Evolutionary conservation across 768 basidiomycete genomes (phyloP).

Genomic region (Tremella fuciformis): DNA sequence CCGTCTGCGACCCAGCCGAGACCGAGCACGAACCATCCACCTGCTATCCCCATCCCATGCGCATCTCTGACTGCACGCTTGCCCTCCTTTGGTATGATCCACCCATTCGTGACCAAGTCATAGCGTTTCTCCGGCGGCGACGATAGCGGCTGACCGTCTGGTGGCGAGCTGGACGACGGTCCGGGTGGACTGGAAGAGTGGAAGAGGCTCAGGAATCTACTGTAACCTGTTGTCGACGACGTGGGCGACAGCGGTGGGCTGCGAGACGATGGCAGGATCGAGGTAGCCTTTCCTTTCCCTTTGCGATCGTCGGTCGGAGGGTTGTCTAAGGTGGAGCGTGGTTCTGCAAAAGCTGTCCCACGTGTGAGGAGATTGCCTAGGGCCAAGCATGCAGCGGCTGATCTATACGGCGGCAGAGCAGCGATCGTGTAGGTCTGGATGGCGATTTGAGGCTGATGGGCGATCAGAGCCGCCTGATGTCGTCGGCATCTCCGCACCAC

Average conservation of each 20-base stretch:
- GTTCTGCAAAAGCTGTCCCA: conserved; percentile 27
- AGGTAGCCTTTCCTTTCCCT: conserved; percentile 14
- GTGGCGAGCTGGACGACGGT: neutral
- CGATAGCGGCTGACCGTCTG: neutral
- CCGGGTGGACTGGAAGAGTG: conserved; percentile 7
- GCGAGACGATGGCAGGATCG: conserved; percentile 4
- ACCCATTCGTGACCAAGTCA: conserved; percentile 28
- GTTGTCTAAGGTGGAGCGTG: neutral
- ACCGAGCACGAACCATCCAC: conserved; percentile 40
- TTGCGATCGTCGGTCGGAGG: neutral
- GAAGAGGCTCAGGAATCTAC: conserved; percentile 12
- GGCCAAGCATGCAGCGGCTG: conserved; percentile 36
- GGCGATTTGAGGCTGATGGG: conserved; percentile 34
- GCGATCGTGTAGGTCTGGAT: conserved; percentile 34
- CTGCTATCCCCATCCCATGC: conserved; percentile 41
- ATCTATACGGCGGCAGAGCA: conserved; percentile 38
- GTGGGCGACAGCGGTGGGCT: conserved; percentile 3
- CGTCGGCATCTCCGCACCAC: neutral
- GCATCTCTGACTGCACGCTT: conserved; percentile 39
- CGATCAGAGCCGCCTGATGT: conserved; percentile 36
- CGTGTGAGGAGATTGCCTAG: conserved; percentile 37
- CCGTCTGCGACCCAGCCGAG: conserved; percentile 36
- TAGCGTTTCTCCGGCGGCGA: conserved; percentile 14
- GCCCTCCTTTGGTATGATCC: conserved; percentile 41
- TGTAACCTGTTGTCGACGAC: neutral